These are phyloP conservation scores for Alloteropsis semialata DNA, from an alignment of 176 grass and related monocot genomes.

Conservation along the genomic window DNA sequence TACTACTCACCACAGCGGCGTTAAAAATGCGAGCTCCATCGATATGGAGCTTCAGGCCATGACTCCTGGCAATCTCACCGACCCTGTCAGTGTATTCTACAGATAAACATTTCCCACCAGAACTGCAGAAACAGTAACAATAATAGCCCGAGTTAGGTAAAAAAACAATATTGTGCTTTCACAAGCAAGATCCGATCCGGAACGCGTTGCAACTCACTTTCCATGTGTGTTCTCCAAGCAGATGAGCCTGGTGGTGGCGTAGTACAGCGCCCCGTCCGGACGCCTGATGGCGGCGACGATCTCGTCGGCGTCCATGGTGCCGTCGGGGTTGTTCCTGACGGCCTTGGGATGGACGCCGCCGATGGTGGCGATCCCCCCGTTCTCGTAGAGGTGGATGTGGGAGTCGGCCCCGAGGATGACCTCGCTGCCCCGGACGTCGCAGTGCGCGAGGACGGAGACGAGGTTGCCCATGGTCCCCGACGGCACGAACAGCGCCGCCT, in stretches of 20 bases:
- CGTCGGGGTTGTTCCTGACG: constrained; percentile 72
- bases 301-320: constrained; percentile 74
- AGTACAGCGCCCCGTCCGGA: constrained; percentile 45
- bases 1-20: constrained; percentile 83
- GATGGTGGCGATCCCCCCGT: constrained; percentile 84
- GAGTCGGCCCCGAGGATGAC: constrained; percentile 80
- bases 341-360: constrained; percentile 79
- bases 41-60: constrained; percentile 92
- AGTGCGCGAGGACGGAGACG: constrained; percentile 84
- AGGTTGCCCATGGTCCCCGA: constrained; percentile 98
- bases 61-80: constrained; percentile 57
- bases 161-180: not conserved
- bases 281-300: constrained; percentile 68
- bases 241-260: constrained; percentile 80
- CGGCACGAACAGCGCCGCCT: constrained; percentile 83
- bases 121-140: constrained; percentile 26
- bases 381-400: constrained; percentile 91
- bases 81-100: constrained; percentile 78
- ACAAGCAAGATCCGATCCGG: not conserved
- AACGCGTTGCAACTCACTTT: constrained; percentile 53
- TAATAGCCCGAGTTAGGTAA: not conserved
- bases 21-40: constrained; percentile 98
- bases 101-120: constrained; percentile 76
- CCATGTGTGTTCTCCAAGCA: constrained; percentile 97
- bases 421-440: constrained; percentile 78